Evolutionary conservation across 179 eudicot genomes (phyloP).

Genomic region (Carnegiea gigantea): DNA sequence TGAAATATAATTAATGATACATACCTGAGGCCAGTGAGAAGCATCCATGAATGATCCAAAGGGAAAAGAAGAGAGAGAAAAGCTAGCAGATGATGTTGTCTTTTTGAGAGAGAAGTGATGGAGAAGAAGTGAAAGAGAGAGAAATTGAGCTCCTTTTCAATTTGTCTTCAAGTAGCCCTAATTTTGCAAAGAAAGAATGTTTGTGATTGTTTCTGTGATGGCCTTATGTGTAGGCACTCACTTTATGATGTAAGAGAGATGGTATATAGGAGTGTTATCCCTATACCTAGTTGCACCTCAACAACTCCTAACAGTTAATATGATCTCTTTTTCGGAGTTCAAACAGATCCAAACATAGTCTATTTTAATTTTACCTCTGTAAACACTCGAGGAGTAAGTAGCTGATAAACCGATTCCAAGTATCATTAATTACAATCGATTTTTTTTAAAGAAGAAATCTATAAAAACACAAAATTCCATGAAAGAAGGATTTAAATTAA

Average conservation of each 20-base stretch:
- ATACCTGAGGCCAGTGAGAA: constrained; percentile 71
- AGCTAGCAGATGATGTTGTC: constrained; percentile 41
- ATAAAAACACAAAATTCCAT: too few species aligned
- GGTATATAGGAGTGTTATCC: neutral
- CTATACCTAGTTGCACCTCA: too few species aligned
- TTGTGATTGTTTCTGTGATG: constrained; percentile 39
- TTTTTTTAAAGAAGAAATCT: too few species aligned
- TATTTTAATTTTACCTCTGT: too few species aligned
- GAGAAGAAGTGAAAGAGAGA: constrained; percentile 19
- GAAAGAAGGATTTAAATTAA: too few species aligned
- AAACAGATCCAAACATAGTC: too few species aligned
- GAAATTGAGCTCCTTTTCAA: constrained; percentile 13
- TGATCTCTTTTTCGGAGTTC: too few species aligned
- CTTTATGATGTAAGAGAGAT: constrained; percentile 52
- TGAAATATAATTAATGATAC: neutral
- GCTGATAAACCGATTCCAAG: too few species aligned
- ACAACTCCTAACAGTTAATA: too few species aligned
- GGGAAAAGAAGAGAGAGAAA: constrained; percentile 29
- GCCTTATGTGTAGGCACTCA: constrained; percentile 40
- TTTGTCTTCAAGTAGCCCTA: constrained; percentile 41
- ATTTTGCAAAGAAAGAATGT: constrained; percentile 46
- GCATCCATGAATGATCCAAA: constrained; percentile 54
- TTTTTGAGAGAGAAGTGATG: constrained; percentile 23
- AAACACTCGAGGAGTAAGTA: too few species aligned
- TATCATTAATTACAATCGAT: too few species aligned